These are phyloP conservation scores for Pleodorina starrii DNA, from an alignment of 139 green algal species.

Conservation along the genomic window DNA sequence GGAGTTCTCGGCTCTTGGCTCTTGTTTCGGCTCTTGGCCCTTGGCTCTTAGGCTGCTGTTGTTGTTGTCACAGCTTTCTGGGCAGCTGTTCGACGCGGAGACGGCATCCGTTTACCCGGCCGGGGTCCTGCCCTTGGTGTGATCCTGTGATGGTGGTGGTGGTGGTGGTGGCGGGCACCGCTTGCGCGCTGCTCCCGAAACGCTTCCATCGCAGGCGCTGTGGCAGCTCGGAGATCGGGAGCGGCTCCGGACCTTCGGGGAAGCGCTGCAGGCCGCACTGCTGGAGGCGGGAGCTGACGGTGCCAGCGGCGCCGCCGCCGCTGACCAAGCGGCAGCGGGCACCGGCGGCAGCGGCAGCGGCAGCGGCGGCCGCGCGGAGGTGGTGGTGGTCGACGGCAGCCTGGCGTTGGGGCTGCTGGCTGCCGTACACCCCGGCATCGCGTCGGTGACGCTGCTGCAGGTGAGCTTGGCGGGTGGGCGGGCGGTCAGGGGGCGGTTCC, in stretches of 20 bases:
- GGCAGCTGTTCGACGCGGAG: no score
- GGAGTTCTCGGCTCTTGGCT: no score
- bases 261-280: not conserved
- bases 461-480: not conserved
- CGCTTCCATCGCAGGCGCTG: constrained; percentile 39
- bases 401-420: constrained; percentile 36
- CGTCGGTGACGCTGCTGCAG: constrained; percentile 30
- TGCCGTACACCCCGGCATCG: not conserved
- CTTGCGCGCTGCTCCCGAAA: no score
- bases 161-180: no score
- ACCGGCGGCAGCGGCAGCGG: not conserved
- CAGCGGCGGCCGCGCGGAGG: not conserved
- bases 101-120: no score
- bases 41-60: no score
- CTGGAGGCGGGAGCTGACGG: not conserved
- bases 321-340: not conserved
- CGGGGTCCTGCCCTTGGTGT: no score
- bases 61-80: no score
- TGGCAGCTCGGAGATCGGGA: constrained; percentile 25
- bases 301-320: not conserved
- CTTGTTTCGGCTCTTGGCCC: no score
- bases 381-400: constrained; percentile 37
- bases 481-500: not conserved
- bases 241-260: not conserved
- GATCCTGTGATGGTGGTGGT: no score